Base-by-base conservation (phyloP, 1,139 yeast species). In the Nakaseomyces delphensis region DNA sequence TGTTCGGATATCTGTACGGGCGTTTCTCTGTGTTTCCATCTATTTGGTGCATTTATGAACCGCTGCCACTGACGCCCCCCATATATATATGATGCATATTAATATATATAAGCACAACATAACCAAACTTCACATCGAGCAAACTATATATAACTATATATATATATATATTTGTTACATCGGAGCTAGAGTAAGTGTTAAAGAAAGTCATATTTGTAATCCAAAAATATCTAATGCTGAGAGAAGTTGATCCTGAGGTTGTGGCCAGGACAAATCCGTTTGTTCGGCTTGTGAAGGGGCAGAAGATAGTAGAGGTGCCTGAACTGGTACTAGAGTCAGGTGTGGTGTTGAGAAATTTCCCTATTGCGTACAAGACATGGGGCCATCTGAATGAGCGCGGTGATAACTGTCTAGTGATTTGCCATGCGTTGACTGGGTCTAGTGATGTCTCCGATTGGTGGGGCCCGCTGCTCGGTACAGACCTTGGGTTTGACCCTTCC, bases 381-480 rank as follows among this genome's bases (percentile, higher is more conserved):
- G 98, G 97, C 3, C 70, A 73, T 45, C 69, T 89, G 41, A 85
- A 85, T 57, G 73, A 67, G 8, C 67, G 64, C 4, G 76, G 72
- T 7, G 79, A 80, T 53, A 91, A 91, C 59, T 89, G 80, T 45
- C 67, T 91, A 67, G 78, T 91, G 25, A 83, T 91, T 15, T 85
- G 96, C 55, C 98, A 91, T 67, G 98, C 98, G 0, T 69, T 91
- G 47, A 87, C 97, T 0, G 98, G 98, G 0, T 85, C 96, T 0
- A 76, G 96, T 0, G 98, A 91, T 59, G 96, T 89, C 15, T 76
- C 83, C 38, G 98, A 91, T 59, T 91, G 98, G 98, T 85, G 98
- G 98, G 97, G 97, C 0, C 97, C 98, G 0, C 66, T 91, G 27
- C 67, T 91, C 38, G 98, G 98, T 0, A 76, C 80, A 3, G 83